Conservation (phyloP, 73 alveolate species). For the Tetrahymena elliotti region DNA sequence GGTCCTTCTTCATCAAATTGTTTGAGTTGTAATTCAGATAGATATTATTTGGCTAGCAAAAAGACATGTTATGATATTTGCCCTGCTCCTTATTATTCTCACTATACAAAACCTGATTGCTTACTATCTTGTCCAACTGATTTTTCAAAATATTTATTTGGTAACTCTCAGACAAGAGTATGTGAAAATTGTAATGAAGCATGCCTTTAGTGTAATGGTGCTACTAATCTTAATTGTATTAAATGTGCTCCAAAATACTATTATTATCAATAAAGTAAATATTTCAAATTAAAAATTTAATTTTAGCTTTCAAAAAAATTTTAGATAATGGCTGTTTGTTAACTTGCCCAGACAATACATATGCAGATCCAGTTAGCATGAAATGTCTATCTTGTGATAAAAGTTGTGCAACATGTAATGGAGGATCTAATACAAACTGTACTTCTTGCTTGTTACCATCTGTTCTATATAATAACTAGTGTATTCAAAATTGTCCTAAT, state of each 20-base stretch:
- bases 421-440: neutral
- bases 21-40: neutral
- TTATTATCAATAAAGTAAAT: neutral
- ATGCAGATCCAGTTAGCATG: neutral
- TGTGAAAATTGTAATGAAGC: neutral
- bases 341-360: neutral
- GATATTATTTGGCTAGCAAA: neutral
- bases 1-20: neutral
- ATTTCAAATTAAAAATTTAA: neutral
- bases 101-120: neutral
- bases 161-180: neutral
- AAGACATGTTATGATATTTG: neutral
- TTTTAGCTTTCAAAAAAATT: neutral
- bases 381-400: neutral
- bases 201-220: neutral
- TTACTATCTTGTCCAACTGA: neutral
- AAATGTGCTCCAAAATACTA: neutral
- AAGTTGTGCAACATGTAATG: neutral
- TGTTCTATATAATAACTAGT: neutral
- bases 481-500: neutral
- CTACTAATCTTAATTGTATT: neutral
- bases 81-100: neutral
- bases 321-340: neutral
- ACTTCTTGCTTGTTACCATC: neutral
- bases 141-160: neutral